Base-by-base conservation (phyloP, 129 eudicot genomes). In the Cynara cardunculus region DNA sequence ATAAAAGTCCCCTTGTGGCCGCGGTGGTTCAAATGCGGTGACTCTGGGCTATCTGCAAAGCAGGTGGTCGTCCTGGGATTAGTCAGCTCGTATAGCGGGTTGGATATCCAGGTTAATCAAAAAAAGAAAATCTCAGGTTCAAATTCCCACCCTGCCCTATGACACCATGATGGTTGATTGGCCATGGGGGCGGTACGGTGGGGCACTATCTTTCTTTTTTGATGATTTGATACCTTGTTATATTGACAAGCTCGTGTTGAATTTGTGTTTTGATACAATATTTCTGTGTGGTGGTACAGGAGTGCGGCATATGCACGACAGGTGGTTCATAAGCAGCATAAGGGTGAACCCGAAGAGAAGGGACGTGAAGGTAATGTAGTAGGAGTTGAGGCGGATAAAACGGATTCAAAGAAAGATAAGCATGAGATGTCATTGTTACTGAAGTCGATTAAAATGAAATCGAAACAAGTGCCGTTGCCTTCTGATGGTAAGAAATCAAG, bases 251-350 rank as follows among this genome's bases (percentile, higher is more conserved):
- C 16, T 41, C 19, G 37, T 2, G 37, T 35, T 9, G 64, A 25
- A 44, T 41, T 41, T 1, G 16, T 3, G 6, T 12, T 69, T 44
- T 11, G 18, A 46, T 1, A 6, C 9, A 7, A 69, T 68, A 35
- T 25, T 19, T 68, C n/a, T 35, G 34, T 39, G 35, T 24, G 25
- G 24, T 85, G 27, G 49, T 78, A 80, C 93, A 95, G 99, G 95
- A 95, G 99, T 70, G 99, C 97, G 56, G 68, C 93, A 81, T 92
- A 90, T 82, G 91, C 82, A 73, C 85, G 97, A 30, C 97, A 92
- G 77, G 73, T 90, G 21, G 87, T 91, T 22, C 84, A 89, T 73
- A 89, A 91, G 82, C 85, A 90, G 46, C 82, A 64, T 14, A 81
- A 76, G 70, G 90, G 78, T 72, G 89, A 85, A 27, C 31, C 13